Evolutionary conservation across 768 basidiomycete species (phyloP), one percentile per base, ranked within the genome.

Genomic region (Leccinum incarnatum): DNA sequence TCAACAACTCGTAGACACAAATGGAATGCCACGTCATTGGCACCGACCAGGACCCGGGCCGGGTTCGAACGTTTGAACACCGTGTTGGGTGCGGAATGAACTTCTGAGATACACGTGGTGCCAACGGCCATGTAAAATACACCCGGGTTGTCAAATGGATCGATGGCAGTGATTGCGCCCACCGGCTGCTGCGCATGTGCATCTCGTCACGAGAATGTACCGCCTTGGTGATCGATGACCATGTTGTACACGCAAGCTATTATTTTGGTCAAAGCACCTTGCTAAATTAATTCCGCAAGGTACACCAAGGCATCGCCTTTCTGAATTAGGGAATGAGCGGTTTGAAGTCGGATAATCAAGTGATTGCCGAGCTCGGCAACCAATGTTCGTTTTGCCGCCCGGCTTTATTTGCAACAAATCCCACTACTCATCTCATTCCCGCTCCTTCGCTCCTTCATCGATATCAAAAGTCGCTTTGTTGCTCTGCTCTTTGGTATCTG

Each of bases 331-430:
- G 54, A 71, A 42, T 72, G 70, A 67, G 70, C 70, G 69, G 71
- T 62, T 69, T 67, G 55, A 72, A 68, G 68, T 72, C 72, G 72
- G 72, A 72, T 62, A 72, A 59, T 60, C 62, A 70, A 69, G 51
- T 75, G 72, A 73, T 73, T 72, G 72, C 72, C 72, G 72, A 62
- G 58, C 59, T 72, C 72, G 72, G 73, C 73, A 73, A 75, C 69
- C 67, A 61, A 74, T 50, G 68, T 70, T 73, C 65, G 67, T 67
- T 69, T 72, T 66, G 64, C 69, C 72, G 72, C 73, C 65, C 66
- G 73, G 73, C 73, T 75, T 73, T 73, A 73, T 75, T 73, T 73
- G 68, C 73, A 64, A 75, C 73, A 74, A 74, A 65, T 74, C 72
- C 68, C 72, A 74, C 72, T 74, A 62, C 57, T 57, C 68, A 63